Evolutionary conservation across 2,329 filamentous ascomycete species (phyloP).

Genomic region (Arthroderma sp.): DNA sequence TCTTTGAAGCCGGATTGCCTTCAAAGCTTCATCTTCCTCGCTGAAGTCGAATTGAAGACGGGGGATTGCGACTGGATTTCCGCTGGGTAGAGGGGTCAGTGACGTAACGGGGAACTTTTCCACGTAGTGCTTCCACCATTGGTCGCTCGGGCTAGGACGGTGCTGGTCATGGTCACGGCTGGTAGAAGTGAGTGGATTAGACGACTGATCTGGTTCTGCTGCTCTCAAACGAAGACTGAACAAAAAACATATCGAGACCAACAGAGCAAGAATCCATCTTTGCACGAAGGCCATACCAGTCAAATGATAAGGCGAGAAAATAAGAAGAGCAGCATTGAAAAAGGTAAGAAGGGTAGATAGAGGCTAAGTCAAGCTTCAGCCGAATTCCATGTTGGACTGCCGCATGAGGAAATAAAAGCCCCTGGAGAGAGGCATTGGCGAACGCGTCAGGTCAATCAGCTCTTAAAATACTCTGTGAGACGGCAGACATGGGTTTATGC

Average conservation of each 20-base stretch:
- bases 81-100: slow-evolving; percentile 14
- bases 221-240: slow-evolving; percentile 4
- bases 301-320: not conserved
- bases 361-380: too few relatives aligned
- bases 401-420: too few relatives aligned
- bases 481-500: too few relatives aligned
- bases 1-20: slow-evolving; percentile 26
- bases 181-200: not conserved
- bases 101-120: slow-evolving; percentile 13
- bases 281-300: slow-evolving; percentile 5
- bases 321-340: not conserved
- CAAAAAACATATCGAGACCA: slow-evolving; percentile 6
- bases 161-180: not conserved
- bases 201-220: slow-evolving; percentile 1
- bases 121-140: slow-evolving; percentile 10
- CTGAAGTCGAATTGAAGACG: slow-evolving; percentile 18
- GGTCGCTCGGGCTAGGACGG: not conserved
- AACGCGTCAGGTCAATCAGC: too few relatives aligned
- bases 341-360: not conserved
- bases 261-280: slow-evolving; percentile 8
- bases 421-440: too few relatives aligned
- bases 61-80: slow-evolving; percentile 14
- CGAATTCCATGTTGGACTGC: too few relatives aligned
- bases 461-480: too few relatives aligned
- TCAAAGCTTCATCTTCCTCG: slow-evolving; percentile 15